Evolutionary conservation across 1,284 basidiomycete genomes (phyloP).

Genomic region (Heliocybe sulcata): DNA sequence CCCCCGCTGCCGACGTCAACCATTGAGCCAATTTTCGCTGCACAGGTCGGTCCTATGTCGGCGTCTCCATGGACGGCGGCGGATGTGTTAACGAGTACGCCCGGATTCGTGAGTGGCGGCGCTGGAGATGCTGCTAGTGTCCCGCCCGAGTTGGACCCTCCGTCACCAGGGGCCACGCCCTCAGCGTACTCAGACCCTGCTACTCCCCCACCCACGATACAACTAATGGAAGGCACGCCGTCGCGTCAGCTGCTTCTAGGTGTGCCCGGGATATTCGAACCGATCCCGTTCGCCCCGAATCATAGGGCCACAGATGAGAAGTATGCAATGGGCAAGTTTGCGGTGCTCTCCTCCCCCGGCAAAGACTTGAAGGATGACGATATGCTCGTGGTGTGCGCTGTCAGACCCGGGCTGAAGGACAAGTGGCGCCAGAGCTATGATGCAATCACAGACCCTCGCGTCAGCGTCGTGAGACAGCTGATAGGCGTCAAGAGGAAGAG

Average conservation of each 20-base stretch:
- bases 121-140: neutral
- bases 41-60: too few relatives aligned
- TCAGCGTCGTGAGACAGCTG: constrained; percentile 55
- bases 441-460: constrained; percentile 56
- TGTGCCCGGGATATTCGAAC: constrained; percentile 41
- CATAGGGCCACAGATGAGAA: constrained; percentile 61
- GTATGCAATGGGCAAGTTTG: constrained; percentile 69
- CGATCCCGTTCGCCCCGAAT: constrained; percentile 59
- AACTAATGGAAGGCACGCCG: constrained; percentile 1
- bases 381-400: constrained; percentile 14
- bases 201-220: constrained; percentile 6
- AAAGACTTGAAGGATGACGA: constrained; percentile 40
- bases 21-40: neutral
- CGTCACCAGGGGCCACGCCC: constrained; percentile 33
- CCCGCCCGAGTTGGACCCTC: constrained; percentile 15
- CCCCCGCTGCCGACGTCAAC: constrained; percentile 7
- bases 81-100: neutral
- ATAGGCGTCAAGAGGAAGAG: constrained; percentile 59
- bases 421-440: constrained; percentile 47
- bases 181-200: constrained; percentile 25
- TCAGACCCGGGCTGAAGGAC: constrained; percentile 4
- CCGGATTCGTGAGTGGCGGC: neutral
- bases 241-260: neutral
- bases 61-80: too few relatives aligned
- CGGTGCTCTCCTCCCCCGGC: constrained; percentile 37